These are phyloP conservation scores for Chenopodium quinoa DNA, from an alignment of 148 eudicot species.

Conservation along the genomic window DNA sequence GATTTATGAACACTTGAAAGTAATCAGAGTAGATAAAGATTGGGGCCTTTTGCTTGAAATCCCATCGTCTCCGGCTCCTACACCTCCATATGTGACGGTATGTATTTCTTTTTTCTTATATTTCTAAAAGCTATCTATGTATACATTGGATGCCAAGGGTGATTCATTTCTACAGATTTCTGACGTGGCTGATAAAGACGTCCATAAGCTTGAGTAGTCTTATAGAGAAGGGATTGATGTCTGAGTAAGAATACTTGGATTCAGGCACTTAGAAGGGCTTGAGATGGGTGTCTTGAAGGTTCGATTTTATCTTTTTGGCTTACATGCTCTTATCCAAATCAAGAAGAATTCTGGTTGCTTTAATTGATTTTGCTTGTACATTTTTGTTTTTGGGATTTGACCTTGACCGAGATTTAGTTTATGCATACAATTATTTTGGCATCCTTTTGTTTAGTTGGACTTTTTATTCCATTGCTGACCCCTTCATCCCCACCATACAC, in stretches of 20 bases:
- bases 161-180: slow-evolving; percentile 45
- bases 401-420: no score
- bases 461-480: no score
- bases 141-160: slow-evolving; percentile 8
- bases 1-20: slow-evolving; percentile 71
- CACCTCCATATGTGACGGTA: slow-evolving; percentile 90
- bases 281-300: slow-evolving; percentile 94
- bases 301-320: background rate
- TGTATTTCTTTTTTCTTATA: slow-evolving; percentile 27
- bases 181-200: slow-evolving; percentile 86
- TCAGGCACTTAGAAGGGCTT: slow-evolving; percentile 87
- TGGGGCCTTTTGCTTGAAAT: slow-evolving; percentile 83
- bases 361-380: background rate
- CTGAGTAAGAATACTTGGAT: slow-evolving; percentile 85
- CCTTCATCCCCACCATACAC: no score
- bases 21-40: slow-evolving; percentile 72
- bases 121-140: background rate
- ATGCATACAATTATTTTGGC: no score
- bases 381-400: background rate
- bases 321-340: background rate
- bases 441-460: no score
- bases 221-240: slow-evolving; percentile 76
- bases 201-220: slow-evolving; percentile 57
- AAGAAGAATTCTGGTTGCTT: background rate
- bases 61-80: slow-evolving; percentile 63